phyloP scores from a whole-genome alignment of 208 protist species.

The Phytomonas sp. region DNA sequence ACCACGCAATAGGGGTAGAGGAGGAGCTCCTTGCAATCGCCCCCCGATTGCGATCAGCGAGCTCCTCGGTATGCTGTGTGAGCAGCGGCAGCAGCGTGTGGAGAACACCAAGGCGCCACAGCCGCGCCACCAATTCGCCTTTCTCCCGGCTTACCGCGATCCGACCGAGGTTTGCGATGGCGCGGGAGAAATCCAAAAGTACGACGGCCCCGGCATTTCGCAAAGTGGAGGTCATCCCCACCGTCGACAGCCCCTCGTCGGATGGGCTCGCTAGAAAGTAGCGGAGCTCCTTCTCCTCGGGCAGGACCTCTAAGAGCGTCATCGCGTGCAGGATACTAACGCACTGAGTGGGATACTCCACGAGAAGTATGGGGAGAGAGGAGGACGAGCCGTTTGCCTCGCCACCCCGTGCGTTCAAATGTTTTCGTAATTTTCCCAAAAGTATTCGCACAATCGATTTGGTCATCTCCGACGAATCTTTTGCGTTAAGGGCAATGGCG shows the following conservation, averaged over 20 bases:
- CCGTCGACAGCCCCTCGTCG: constrained; percentile 2
- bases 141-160: constrained; percentile 14
- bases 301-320: constrained; percentile 47
- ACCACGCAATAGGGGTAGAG: constrained; percentile 52
- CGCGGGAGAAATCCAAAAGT: constrained; percentile 64
- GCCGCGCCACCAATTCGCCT: constrained; percentile 10
- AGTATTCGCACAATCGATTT: neutral
- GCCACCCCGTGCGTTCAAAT: neutral
- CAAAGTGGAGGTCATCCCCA: constrained; percentile 12
- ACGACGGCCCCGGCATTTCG: constrained; percentile 24
- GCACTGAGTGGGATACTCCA: constrained; percentile 26
- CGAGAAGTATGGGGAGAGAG: constrained; percentile 1
- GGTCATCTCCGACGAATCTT: neutral
- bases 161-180: constrained; percentile 42
- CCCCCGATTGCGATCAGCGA: neutral
- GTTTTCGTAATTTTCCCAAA: neutral
- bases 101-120: constrained; percentile 38
- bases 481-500: neutral
- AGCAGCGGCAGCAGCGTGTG: constrained; percentile 36
- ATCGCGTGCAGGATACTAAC: constrained; percentile 47
- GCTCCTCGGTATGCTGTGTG: constrained; percentile 14
- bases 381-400: neutral
- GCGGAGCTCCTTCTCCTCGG: constrained; percentile 8
- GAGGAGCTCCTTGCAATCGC: neutral
- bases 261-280: constrained; percentile 25